phyloP scores from a whole-genome alignment of 257 asterid genomes.

The Solanum ossicruentum region DNA sequence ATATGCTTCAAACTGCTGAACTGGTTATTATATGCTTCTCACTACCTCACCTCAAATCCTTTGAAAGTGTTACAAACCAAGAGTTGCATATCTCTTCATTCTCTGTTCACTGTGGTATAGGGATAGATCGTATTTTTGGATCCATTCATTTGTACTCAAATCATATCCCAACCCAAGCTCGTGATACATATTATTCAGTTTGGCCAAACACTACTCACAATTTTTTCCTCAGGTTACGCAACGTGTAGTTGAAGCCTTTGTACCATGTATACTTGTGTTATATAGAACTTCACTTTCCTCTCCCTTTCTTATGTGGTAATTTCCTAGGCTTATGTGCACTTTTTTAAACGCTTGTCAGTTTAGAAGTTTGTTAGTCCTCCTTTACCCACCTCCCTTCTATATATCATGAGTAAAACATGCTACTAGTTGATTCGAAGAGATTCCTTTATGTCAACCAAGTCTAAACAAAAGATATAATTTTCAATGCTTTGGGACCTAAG shows the following conservation, averaged over 20 bases:
- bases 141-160: neutral
- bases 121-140: neutral
- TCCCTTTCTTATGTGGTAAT: neutral
- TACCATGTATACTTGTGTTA: neutral
- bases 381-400: neutral
- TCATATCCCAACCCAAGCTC: neutral
- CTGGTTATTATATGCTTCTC: constrained; percentile 32
- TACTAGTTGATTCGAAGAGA: neutral
- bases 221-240: neutral
- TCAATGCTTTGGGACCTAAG: neutral
- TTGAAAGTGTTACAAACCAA: neutral
- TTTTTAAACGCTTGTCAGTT: neutral
- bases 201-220: neutral
- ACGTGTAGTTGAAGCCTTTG: neutral
- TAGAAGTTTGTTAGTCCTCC: neutral
- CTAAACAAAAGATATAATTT: neutral
- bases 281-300: neutral
- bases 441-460: neutral
- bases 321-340: neutral
- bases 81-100: neutral
- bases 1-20: constrained; percentile 91
- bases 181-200: neutral
- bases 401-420: neutral
- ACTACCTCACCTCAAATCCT: neutral
- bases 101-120: neutral